These are phyloP conservation scores for Hibiscus trionum DNA, from an alignment of 345 rosid genomes.

Conservation along the genomic window DNA sequence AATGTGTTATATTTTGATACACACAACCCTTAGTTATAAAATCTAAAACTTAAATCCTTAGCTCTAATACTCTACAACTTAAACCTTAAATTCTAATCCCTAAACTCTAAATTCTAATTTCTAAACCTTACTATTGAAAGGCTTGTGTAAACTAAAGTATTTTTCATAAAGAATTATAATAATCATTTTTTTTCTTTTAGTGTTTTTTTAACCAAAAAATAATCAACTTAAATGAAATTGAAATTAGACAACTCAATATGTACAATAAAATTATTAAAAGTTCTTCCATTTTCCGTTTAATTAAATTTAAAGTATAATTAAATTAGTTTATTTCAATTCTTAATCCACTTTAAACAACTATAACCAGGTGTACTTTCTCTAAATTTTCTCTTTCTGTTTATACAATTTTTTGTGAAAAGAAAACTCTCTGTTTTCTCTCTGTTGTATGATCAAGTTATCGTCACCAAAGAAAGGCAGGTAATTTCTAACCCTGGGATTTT, in stretches of 20 bases:
- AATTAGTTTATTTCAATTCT: not conserved
- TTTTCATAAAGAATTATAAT: no score
- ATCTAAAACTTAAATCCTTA: no score
- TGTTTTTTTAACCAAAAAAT: no score
- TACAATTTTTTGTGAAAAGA: not conserved
- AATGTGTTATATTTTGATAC: no score
- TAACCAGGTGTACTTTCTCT: not conserved
- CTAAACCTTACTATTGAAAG: no score
- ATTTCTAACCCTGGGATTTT: constrained; percentile 3
- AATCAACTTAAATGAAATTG: no score
- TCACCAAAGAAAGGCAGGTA: not conserved
- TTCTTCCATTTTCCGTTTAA: not conserved
- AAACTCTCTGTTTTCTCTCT: not conserved
- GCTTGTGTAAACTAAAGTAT: no score
- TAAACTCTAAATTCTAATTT: no score
- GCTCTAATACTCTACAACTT: no score
- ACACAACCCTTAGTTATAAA: no score
- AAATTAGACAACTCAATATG: not conserved
- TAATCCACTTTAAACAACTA: not conserved
- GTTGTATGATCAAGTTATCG: not conserved
- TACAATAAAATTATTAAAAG: not conserved
- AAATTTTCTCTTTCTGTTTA: not conserved
- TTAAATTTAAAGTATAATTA: not conserved
- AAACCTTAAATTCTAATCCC: no score
- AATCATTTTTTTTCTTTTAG: not conserved